Evolutionary conservation across 2,329 filamentous ascomycete genomes (phyloP).

Genomic region (Albifimbria verrucaria): DNA sequence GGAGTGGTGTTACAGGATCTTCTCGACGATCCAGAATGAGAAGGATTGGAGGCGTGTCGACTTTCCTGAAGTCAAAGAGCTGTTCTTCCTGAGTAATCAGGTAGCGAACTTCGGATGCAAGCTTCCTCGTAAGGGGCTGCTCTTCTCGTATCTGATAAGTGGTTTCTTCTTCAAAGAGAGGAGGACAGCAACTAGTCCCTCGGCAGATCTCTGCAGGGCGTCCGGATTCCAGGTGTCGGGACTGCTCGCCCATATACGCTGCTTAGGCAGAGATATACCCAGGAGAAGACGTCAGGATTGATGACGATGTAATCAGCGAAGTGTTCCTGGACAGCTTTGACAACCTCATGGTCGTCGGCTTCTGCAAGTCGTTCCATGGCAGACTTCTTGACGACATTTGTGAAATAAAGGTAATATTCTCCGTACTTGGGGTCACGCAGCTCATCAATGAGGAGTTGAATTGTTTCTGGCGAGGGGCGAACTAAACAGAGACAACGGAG

Average conservation of each 20-base stretch:
- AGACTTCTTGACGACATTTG: slow-evolving; percentile 96
- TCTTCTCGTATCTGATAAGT: slow-evolving; percentile 88
- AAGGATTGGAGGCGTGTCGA: slow-evolving; percentile 90
- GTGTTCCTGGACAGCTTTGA: slow-evolving; percentile 89
- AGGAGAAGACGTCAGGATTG: slow-evolving; percentile 92
- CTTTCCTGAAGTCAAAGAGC: slow-evolving; percentile 91
- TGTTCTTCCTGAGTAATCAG: slow-evolving; percentile 94
- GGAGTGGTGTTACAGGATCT: slow-evolving; percentile 87
- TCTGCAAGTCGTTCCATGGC: slow-evolving; percentile 90
- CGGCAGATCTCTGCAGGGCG: slow-evolving; percentile 78
- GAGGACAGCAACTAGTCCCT: slow-evolving; percentile 80
- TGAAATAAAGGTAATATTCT: slow-evolving; percentile 96
- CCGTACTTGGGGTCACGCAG: slow-evolving; percentile 94
- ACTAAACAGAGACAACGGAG: slow-evolving; percentile 90
- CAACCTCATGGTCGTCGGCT: slow-evolving; percentile 95
- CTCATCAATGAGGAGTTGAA: slow-evolving; percentile 93
- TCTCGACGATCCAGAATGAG: slow-evolving; percentile 88
- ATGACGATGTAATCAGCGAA: slow-evolving; percentile 95
- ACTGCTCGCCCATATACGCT: slow-evolving; percentile 75
- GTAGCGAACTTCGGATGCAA: slow-evolving; percentile 89
- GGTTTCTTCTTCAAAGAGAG: slow-evolving; percentile 95
- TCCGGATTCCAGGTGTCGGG: slow-evolving; percentile 92
- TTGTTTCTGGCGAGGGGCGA: slow-evolving; percentile 85
- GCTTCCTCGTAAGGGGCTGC: slow-evolving; percentile 84
- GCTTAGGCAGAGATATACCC: slow-evolving; percentile 66